Percentiles rank a stretch among this genome's conserved stretches.
Conservation (phyloP, 2,329 filamentous ascomycete species). For the Capronia epimyces region DNA sequence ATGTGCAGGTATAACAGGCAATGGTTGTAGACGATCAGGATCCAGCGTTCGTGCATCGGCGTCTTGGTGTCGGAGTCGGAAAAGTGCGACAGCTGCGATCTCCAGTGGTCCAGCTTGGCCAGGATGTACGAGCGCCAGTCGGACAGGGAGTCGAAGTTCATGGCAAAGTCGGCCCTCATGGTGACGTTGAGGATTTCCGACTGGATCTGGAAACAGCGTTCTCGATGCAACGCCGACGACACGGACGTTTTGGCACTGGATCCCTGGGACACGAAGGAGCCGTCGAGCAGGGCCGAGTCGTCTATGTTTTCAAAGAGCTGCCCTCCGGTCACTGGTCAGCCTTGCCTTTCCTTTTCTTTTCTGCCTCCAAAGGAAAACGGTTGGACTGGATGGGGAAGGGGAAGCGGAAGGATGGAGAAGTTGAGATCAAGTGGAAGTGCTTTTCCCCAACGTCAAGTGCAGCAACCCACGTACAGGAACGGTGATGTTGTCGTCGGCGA, state of each 20-base stretch:
- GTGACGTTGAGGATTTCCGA: constrained; percentile 8
- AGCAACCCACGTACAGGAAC: not conserved
- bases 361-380: too few relatives aligned
- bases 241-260: not conserved
- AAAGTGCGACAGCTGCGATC: not conserved
- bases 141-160: constrained; percentile 7
- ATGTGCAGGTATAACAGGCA: constrained; percentile 5
- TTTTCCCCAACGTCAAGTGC: not conserved
- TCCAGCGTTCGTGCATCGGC: constrained; percentile 8
- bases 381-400: too few relatives aligned
- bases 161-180: constrained; percentile 6
- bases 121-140: constrained; percentile 8
- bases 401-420: too few relatives aligned
- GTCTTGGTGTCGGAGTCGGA: not conserved
- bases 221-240: constrained; percentile 7
- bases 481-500: constrained; percentile 8
- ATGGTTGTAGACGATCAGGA: constrained; percentile 10
- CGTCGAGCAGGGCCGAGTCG: not conserved
- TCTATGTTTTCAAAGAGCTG: constrained; percentile 5
- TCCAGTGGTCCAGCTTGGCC: constrained; percentile 6
- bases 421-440: too few relatives aligned
- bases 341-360: too few relatives aligned
- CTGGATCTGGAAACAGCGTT: constrained; percentile 7
- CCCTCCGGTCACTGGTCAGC: too few relatives aligned
- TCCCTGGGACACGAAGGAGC: not conserved